Evolutionary conservation across 257 asterid species (phyloP), one percentile per base, ranked within the genome.

Genomic region (Solanum pennellii): DNA sequence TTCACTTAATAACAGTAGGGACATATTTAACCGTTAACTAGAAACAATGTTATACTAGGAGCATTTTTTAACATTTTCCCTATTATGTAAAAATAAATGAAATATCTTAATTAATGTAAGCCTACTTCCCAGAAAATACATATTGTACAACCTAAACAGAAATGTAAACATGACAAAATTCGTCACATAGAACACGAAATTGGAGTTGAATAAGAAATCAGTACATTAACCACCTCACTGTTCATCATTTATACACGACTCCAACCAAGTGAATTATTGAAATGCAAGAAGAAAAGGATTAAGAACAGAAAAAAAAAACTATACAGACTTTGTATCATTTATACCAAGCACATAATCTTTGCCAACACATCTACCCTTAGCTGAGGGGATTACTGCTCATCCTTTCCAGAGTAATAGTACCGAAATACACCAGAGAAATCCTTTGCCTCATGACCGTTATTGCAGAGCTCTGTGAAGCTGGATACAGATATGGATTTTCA

Each of bases 351-450:
- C 2, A 35, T 76, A 76, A 41, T 12, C 35, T 41, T 76, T 37
- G 82, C 31, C 82, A 74, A 74, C 12, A 74, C 33, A 84, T 65
- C 42, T 84, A 42, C 79, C 79, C 29, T 29, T 73, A 73, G 69
- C 83, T 87, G 49, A 76, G 87, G 84, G 80, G 37, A 9, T 87
- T 69, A 91, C 84, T 72, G 59, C 90, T 95, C 98, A 82, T 95
- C 98, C 86, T 86, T 91, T 86, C 99, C 99, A 44, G 86, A 85
- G 89, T 92, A 97, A 87, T 94, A 94, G 88, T 95, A 96, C 76
- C 94, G 94, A 89, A 95, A 97, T 91, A 94, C 98, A 56, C 98
- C 91, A 5, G 99, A 95, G 88, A 95, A 97, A 87, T 97, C 99
- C 90, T 93, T 87, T 27, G 91, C 88, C 56, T 77, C 97, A 41